Evolutionary conservation across 2,329 filamentous ascomycete genomes (phyloP), one percentile per base, ranked within the genome.

Genomic region (Ceratocystis variospora): DNA sequence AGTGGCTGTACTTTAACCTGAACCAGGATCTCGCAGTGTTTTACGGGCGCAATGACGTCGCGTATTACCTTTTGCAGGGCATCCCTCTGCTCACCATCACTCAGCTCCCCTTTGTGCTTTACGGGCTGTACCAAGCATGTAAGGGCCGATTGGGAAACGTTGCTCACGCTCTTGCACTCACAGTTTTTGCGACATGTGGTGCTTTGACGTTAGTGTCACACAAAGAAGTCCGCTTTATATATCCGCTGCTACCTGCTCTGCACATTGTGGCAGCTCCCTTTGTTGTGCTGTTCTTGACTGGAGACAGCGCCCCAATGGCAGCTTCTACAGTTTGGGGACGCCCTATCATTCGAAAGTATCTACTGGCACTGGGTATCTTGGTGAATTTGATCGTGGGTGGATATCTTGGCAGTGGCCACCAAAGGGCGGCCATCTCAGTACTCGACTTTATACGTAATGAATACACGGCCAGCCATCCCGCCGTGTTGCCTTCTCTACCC

Each of bases 161-260:
- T 65, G 80, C 81, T 7, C 37, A 17, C n/a, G 62, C 66, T 45
- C 76, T 92, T 7, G 79, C 84, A 8, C 79, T 80, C 37, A 78
- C 83, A 6, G 79, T 87, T 53, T 69, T 86, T 65, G 75, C 83
- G 37, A 88, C 87, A 67, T 76, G 88, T 8, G 73, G 77, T 1
- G 75, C 79, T 1, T 81, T 97, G 44, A 96, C 90, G 1, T 73
- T 89, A 61, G 89, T 97, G 70, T 86, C 90, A 1, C 94, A 99
- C 77, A 99, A 99, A 75, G 94, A 99, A 79, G 89, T 96, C 71
- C 90, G 94, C 72, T 99, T 99, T 78, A 89, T 97, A 70, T 96
- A 96, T 72, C 93, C 94, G 0, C 81, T 99, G 19, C 81, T 97
- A 1, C 93, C 94, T 1, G 81, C 87, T n/a, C 81, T 99, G 5